phyloP scores from a whole-genome alignment of 176 grass and related monocot species.

The Carex kokanica region DNA sequence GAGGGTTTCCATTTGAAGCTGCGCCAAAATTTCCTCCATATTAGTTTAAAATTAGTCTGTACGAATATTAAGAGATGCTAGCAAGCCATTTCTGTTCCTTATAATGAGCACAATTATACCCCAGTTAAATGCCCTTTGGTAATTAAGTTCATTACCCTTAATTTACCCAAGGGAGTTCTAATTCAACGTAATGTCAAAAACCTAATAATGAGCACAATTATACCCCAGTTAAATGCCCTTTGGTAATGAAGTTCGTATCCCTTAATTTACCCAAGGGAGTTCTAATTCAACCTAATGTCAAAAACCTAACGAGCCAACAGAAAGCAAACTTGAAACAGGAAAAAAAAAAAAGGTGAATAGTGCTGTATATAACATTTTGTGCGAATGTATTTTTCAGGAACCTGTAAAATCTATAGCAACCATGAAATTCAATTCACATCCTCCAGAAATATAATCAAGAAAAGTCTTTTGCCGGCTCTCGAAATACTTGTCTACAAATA shows the following conservation, averaged over 20 bases:
- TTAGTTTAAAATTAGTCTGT: slow-evolving; percentile 16
- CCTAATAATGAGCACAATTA: neutral
- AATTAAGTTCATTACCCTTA: neutral
- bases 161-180: neutral
- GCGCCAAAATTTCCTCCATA: slow-evolving; percentile 20
- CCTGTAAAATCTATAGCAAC: slow-evolving; percentile 99
- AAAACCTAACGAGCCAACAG: neutral
- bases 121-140: neutral
- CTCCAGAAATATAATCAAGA: slow-evolving; percentile 84
- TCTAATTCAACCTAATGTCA: neutral
- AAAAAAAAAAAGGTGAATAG: neutral
- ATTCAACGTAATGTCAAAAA: neutral
- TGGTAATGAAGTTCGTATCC: neutral
- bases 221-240: neutral
- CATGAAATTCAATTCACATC: slow-evolving; percentile 87
- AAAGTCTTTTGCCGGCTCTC: slow-evolving; percentile 74
- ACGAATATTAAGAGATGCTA: neutral
- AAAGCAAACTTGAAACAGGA: neutral
- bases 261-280: neutral
- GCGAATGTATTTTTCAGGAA: slow-evolving; percentile 18
- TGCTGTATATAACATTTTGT: neutral
- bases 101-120: neutral
- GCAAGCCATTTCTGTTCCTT: neutral
- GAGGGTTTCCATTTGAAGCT: slow-evolving; percentile 99
- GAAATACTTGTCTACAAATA: slow-evolving; percentile 81